Evolutionary conservation across 768 basidiomycete genomes (phyloP), one percentile per base, ranked within the genome.

Genomic region (Boletus speciosus): DNA sequence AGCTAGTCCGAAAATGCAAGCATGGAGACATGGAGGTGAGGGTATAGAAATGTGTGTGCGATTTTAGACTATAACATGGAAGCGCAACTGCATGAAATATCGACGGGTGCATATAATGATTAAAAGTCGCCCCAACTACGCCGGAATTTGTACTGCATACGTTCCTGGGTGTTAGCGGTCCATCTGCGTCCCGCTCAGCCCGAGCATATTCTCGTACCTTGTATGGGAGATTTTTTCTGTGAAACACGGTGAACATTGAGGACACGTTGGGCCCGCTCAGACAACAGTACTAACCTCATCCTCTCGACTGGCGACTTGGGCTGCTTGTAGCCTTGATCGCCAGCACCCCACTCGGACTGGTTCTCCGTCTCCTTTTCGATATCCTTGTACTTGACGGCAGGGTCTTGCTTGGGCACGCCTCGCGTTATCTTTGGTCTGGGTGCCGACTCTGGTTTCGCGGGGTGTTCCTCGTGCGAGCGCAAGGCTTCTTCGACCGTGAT

Each of bases 81-180:
- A 41, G 32, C 10, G 42, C 36, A 25, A 19, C 46, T 11, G 52
- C 40, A 50, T 43, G 48, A 56, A 50, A 58, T 55, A 57, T 39
- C 49, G 45, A 57, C 32, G 41, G 5, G 51, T 42, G 53, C 32
- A 38, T 37, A 49, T 34, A 36, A 47, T 35, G 52, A 49, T 78
- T 64, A 93, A 71, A 93, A 93, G 70, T 93, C 90, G 40, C 88
- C 89, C 90, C 90, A 93, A 61, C 75, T 90, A 54, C 88, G 82
- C 48, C 84, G 83, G 82, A 93, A 92, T 73, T 93, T 93, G 71
- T 92, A 93, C 90, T 93, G 83, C 72, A 88, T 78, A 41, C 80
- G 81, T 56, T 73, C 74, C 81, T 83, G 60, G 43, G 61, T 31
- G 70, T 86, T 62, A 89, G 79, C 62, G 61, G 71, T 70, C 70